These are phyloP conservation scores for Hypoxylon perforatum DNA, from an alignment of 495 filamentous ascomycete genomes.

Conservation along the genomic window DNA sequence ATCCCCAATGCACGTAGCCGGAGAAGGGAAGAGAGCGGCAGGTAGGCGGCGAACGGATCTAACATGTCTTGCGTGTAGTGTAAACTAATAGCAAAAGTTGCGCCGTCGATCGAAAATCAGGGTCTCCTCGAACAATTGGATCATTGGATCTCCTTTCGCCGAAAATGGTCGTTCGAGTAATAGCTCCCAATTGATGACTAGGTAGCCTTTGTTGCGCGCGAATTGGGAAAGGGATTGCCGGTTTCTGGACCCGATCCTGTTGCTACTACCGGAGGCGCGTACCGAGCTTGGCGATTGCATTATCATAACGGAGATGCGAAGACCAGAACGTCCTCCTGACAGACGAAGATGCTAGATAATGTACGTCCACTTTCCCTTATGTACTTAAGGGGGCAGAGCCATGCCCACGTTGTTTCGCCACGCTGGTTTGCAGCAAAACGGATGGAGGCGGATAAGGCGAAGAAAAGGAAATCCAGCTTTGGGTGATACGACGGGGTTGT, in stretches of 20 bases:
- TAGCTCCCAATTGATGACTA: conserved; percentile 13
- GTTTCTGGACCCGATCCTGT: conserved; percentile 25
- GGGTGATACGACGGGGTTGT: conserved; percentile 26
- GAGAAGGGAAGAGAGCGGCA: conserved; percentile 24
- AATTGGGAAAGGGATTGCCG: conserved; percentile 20
- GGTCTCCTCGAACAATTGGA: conserved; percentile 7
- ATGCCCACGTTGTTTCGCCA: conserved; percentile 30
- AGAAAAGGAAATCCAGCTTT: conserved; percentile 10
- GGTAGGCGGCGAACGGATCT: conserved; percentile 13
- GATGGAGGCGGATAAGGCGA: conserved; percentile 29
- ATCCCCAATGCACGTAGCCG: conserved; percentile 34
- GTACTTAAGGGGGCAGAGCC: background rate
- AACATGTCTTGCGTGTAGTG: too few species aligned
- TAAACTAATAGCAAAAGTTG: background rate
- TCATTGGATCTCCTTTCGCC: background rate
- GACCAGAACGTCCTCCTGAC: conserved; percentile 4
- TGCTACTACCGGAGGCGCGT: conserved; percentile 18
- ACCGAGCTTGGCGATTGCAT: conserved; percentile 34
- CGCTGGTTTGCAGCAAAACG: conserved; percentile 11
- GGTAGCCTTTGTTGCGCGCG: conserved; percentile 17
- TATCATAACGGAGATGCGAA: conserved; percentile 19
- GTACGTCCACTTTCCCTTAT: conserved; percentile 16
- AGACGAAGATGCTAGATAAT: conserved; percentile 24
- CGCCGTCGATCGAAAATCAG: conserved; percentile 35
- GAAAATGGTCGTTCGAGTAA: conserved; percentile 12